Conservation (phyloP, 257 asterid genomes). For the Parsonsia alboflavescens region DNA sequence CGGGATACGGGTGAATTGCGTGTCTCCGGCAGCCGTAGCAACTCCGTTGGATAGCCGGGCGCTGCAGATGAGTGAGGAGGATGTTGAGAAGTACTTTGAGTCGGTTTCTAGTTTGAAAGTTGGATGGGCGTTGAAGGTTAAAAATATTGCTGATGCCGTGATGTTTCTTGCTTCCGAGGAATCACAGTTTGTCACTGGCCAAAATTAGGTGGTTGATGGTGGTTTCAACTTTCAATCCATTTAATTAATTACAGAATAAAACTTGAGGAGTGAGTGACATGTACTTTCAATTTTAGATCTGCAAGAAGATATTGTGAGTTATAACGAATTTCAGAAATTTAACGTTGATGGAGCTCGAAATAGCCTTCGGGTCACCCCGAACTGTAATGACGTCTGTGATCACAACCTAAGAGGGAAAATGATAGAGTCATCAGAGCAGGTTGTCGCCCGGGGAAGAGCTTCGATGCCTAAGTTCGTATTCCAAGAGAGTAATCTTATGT, state of each 20-base stretch:
- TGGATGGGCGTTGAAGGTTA: conserved; percentile 9
- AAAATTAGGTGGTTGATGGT: conserved; percentile 30
- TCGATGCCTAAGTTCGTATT: no score
- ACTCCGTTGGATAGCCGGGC: conserved; percentile 20
- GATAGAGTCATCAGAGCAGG: no score
- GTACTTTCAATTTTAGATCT: no score
- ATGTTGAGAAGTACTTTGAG: conserved; percentile 16
- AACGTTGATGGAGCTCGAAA: no score
- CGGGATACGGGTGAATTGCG: conserved; percentile 37
- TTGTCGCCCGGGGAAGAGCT: no score
- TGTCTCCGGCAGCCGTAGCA: conserved; percentile 29
- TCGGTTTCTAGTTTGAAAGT: conserved; percentile 17
- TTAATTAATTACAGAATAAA: neutral
- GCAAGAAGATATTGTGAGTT: no score
- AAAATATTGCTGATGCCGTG: conserved; percentile 30
- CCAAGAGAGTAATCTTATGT: no score
- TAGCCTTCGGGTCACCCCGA: no score
- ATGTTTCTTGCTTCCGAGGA: conserved; percentile 30
- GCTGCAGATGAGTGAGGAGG: conserved; percentile 16
- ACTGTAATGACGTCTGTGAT: no score
- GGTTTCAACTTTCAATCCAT: conserved; percentile 19
- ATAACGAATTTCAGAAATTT: no score
- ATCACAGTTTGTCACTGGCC: conserved; percentile 31
- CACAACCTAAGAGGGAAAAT: no score
- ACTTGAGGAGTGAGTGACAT: no score